phyloP scores from a whole-genome alignment of 2,329 filamentous ascomycete species.

The Mariannaea sp. region DNA sequence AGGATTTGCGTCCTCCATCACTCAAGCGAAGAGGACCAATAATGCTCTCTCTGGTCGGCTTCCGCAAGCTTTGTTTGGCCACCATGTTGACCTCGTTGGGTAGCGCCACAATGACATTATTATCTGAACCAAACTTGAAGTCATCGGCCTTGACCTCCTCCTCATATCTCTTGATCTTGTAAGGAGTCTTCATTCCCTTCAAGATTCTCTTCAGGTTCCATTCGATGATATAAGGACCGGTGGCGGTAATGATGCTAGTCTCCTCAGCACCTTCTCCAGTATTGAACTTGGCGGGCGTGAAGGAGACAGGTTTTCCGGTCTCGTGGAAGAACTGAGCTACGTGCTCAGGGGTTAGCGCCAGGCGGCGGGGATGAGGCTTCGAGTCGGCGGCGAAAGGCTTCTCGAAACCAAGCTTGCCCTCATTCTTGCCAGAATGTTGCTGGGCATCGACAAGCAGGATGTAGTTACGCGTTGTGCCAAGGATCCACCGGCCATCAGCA shows the following conservation, averaged over 20 bases:
- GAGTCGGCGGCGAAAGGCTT: slow-evolving; percentile 88
- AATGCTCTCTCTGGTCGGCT: slow-evolving; percentile 92
- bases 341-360: slow-evolving; percentile 87
- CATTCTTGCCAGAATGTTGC: slow-evolving; percentile 93
- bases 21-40: slow-evolving; percentile 61
- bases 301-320: slow-evolving; percentile 82
- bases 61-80: slow-evolving; percentile 80
- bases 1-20: slow-evolving; percentile 55
- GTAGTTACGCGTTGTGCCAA: slow-evolving; percentile 93
- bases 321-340: slow-evolving; percentile 98
- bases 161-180: slow-evolving; percentile 93
- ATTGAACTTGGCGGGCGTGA: slow-evolving; percentile 94
- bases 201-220: slow-evolving; percentile 95
- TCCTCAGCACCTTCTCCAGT: slow-evolving; percentile 79
- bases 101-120: slow-evolving; percentile 96
- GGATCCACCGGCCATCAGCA: slow-evolving; percentile 92
- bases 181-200: slow-evolving; percentile 79
- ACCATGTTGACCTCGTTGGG: slow-evolving; percentile 99
- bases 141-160: slow-evolving; percentile 98
- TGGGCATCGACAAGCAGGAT: slow-evolving; percentile 89
- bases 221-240: slow-evolving; percentile 94
- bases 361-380: slow-evolving; percentile 90
- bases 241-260: slow-evolving; percentile 95
- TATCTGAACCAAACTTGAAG: slow-evolving; percentile 95
- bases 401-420: slow-evolving; percentile 97